A percentile compares a stretch with the other conserved stretches of the same genome.
Conservation (phyloP, 768 basidiomycete species). For the Leccinum barrowsii region DNA sequence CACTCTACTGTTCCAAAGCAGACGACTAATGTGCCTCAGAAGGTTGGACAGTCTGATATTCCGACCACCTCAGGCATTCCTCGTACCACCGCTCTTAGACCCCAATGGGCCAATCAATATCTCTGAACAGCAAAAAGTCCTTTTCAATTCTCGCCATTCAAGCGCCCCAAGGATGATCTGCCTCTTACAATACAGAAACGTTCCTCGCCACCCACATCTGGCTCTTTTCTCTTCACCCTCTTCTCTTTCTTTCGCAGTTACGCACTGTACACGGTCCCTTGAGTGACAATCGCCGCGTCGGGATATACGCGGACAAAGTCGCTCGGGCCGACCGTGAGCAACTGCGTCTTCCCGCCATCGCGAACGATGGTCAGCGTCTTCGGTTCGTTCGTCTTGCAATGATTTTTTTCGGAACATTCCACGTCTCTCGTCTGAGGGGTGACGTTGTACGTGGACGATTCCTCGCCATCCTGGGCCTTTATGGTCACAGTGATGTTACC, state of each 20-base stretch:
- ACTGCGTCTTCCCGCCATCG: conserved; percentile 9
- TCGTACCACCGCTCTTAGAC: background rate
- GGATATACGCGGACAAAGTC: conserved; percentile 14
- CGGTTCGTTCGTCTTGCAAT: conserved; percentile 2
- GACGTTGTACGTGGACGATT: background rate
- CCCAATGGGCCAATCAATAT: background rate
- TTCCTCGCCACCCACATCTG: background rate
- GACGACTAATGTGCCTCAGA: background rate
- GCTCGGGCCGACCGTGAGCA: conserved; percentile 9
- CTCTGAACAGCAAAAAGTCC: background rate
- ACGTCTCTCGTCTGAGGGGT: background rate
- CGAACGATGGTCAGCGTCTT: conserved; percentile 10
- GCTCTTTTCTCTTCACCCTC: background rate
- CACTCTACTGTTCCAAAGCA: background rate
- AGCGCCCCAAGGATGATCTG: background rate
- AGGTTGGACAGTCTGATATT: background rate
- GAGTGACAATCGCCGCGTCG: conserved; percentile 10
- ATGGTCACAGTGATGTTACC: background rate
- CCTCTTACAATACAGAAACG: background rate
- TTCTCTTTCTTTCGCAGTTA: background rate
- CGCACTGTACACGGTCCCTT: conserved; percentile 2
- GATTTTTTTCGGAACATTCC: conserved; percentile 4
- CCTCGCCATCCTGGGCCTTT: conserved; percentile 4
- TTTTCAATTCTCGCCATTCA: background rate
- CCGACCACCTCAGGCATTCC: background rate